Percentiles rank a stretch among this genome's conserved stretches.
Evolutionary conservation across 257 asterid genomes (phyloP).

Genomic region (Solanum lycopersicoides): DNA sequence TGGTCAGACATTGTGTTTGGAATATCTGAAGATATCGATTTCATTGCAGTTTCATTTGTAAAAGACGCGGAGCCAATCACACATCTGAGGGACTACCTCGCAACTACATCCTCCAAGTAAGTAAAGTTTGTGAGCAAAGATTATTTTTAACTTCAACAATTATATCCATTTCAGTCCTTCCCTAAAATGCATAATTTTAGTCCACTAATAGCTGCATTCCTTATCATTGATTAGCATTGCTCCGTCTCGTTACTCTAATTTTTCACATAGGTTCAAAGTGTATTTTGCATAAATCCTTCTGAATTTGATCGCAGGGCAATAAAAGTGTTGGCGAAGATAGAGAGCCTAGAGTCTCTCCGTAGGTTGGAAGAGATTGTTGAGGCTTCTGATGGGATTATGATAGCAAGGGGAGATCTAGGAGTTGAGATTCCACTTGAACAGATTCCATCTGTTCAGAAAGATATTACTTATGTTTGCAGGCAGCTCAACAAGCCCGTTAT

Average conservation of each 20-base stretch:
- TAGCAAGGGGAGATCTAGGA: constrained; percentile 95
- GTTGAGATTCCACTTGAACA: constrained; percentile 82
- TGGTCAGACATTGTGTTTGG: constrained; percentile 74
- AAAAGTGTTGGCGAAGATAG: constrained; percentile 78
- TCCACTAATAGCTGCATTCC: neutral
- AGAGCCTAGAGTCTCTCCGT: constrained; percentile 55
- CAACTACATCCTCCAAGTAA: constrained; percentile 49
- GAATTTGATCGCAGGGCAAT: constrained; percentile 29
- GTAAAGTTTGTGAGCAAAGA: neutral
- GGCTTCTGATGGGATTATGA: constrained; percentile 84
- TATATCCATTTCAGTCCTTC: neutral
- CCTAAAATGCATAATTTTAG: neutral
- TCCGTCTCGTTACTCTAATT: neutral
- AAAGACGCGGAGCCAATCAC: constrained; percentile 54
- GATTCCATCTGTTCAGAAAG: constrained; percentile 67
- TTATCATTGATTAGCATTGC: neutral
- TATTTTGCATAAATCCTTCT: neutral
- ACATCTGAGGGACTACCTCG: constrained; percentile 48
- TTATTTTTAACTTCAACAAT: neutral
- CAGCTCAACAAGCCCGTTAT: constrained; percentile 78
- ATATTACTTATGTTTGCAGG: constrained; percentile 50
- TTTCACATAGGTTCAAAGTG: neutral
- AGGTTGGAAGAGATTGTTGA: constrained; percentile 56
- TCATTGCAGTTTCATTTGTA: constrained; percentile 78
- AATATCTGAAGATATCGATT: constrained; percentile 69